A percentile compares a stretch with the other conserved stretches of the same genome.
Evolutionary conservation across 768 basidiomycete genomes (phyloP).

Genomic region (Ephemerocybe angulata): DNA sequence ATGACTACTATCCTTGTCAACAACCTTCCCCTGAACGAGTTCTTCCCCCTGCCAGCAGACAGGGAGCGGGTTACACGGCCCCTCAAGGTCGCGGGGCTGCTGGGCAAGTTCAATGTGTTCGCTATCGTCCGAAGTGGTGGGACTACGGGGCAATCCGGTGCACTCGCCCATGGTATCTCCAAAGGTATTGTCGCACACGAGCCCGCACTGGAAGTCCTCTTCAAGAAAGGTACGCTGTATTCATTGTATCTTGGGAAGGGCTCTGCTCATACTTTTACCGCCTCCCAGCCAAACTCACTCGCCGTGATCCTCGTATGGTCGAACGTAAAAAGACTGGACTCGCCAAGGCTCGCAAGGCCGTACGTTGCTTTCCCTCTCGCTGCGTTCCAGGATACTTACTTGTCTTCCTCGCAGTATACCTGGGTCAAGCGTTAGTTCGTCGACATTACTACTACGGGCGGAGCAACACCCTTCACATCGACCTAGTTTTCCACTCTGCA

Average conservation of each 20-base stretch:
- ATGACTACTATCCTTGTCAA: constrained; percentile 79
- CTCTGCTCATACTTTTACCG: constrained; percentile 4
- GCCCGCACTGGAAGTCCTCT: constrained; percentile 57
- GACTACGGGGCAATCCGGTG: constrained; percentile 89
- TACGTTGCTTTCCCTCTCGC: constrained; percentile 39
- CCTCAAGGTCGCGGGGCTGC: constrained; percentile 73
- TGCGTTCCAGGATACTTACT: constrained; percentile 8
- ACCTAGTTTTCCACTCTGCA: neutral
- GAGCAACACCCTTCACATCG: constrained; percentile 5
- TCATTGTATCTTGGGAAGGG: neutral
- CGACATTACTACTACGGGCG: too few species aligned
- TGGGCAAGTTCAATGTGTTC: constrained; percentile 82
- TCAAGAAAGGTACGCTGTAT: constrained; percentile 66
- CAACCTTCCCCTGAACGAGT: constrained; percentile 70
- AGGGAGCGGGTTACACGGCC: constrained; percentile 82
- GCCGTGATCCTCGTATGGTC: constrained; percentile 95
- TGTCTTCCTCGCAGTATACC: constrained; percentile 54
- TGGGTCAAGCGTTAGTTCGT: constrained; percentile 92
- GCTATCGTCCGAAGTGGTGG: constrained; percentile 83
- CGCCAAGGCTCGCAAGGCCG: constrained; percentile 89
- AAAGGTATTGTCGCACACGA: constrained; percentile 72
- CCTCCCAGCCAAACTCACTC: constrained; percentile 70
- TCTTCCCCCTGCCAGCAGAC: constrained; percentile 73
- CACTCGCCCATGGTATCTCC: constrained; percentile 72
- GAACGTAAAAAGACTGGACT: constrained; percentile 96